phyloP scores from a whole-genome alignment of 208 protist genomes.

The Leishmania aethiopica region DNA sequence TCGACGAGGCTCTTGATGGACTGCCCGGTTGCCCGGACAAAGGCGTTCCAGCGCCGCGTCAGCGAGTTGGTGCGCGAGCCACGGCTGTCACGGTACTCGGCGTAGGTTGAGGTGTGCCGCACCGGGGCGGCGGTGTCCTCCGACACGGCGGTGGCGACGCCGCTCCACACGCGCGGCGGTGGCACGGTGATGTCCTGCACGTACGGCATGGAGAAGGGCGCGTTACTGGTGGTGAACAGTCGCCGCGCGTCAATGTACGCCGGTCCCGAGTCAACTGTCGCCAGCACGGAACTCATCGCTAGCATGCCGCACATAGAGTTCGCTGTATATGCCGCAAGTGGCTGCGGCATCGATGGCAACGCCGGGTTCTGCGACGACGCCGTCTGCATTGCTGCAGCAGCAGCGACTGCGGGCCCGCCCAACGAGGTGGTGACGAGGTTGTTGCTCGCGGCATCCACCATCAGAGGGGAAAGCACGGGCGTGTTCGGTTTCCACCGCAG shows the following conservation, averaged over 20 bases:
- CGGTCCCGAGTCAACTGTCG: not conserved
- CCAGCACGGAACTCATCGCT: conserved; percentile 10
- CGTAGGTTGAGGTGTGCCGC: conserved; percentile 40
- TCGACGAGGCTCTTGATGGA: conserved; percentile 44
- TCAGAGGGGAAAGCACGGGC: conserved; percentile 18
- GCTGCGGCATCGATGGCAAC: not conserved
- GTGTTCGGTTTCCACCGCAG: conserved; percentile 20
- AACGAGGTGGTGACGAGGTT: not conserved
- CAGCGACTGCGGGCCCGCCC: conserved; percentile 5
- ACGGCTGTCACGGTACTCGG: conserved; percentile 49
- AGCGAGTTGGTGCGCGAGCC: conserved; percentile 35
- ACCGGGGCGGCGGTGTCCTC: conserved; percentile 27
- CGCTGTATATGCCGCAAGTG: conserved; percentile 1
- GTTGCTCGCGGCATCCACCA: not conserved
- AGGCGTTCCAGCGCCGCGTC: conserved; percentile 39
- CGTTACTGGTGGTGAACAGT: conserved; percentile 66
- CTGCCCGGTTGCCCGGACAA: conserved; percentile 37
- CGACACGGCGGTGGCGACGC: conserved; percentile 26
- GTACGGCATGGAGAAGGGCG: conserved; percentile 79
- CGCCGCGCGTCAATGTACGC: conserved; percentile 43
- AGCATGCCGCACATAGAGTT: conserved; percentile 5
- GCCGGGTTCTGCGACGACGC: not conserved
- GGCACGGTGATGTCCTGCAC: conserved; percentile 59
- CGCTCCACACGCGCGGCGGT: conserved; percentile 32
- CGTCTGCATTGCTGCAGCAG: not conserved